These are phyloP conservation scores for Trichoderma simmonsii DNA, from an alignment of 2,329 filamentous ascomycete genomes.

Conservation along the genomic window DNA sequence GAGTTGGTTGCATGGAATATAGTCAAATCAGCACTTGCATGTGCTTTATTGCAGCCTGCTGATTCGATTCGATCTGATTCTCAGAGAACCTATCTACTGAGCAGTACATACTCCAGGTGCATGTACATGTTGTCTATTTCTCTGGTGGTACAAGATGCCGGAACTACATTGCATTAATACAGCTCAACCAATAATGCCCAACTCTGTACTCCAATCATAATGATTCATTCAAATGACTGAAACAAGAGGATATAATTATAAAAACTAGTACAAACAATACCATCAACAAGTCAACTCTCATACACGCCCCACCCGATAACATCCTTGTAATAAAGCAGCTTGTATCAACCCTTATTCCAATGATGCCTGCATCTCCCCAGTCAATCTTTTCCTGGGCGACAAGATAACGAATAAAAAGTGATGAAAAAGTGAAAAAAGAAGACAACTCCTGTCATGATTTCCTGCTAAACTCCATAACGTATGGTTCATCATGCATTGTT, in stretches of 20 bases:
- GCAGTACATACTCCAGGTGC: too few relatives aligned
- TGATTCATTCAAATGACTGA: background rate
- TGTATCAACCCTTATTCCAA: background rate
- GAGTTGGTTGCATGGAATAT: background rate
- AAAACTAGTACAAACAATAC: background rate
- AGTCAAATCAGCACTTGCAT: background rate
- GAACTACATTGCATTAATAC: background rate
- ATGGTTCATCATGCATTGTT: constrained; percentile 18
- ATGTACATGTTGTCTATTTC: background rate
- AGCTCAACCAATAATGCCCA: background rate
- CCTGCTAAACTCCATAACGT: constrained; percentile 21
- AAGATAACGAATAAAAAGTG: too few relatives aligned
- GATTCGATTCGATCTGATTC: background rate
- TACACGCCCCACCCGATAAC: background rate
- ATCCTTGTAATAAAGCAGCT: background rate
- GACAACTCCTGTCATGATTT: constrained; percentile 13
- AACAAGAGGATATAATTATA: background rate
- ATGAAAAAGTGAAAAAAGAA: background rate
- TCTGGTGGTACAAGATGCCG: background rate
- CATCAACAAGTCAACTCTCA: background rate
- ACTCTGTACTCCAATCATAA: too few relatives aligned
- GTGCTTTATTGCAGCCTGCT: background rate
- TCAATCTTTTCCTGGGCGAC: too few relatives aligned
- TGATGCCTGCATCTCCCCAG: background rate
- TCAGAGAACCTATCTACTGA: background rate